Evolutionary conservation across 768 basidiomycete genomes (phyloP), one percentile per base, ranked within the genome.

Genomic region (Pleurotus eryngii): DNA sequence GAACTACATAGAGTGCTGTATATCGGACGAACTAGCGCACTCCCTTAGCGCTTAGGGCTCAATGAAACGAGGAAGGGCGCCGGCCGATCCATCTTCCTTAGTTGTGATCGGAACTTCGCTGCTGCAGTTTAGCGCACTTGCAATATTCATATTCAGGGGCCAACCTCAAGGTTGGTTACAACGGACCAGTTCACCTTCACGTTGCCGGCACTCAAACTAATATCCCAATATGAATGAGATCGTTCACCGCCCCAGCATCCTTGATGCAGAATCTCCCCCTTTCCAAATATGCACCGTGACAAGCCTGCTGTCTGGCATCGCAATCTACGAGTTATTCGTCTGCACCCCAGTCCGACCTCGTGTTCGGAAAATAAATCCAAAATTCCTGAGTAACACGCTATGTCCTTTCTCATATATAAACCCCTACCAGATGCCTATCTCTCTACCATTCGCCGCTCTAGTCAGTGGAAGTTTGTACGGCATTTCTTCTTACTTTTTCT

Each of bases 391-490:
- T 30, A 53, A 53, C 60, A 59, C 27, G 46, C 58, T 46, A 22
- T 45, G 58, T 50, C 57, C 64, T 61, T 63, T 47, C 60, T 35
- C 59, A 49, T 51, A 35, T 49, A 55, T 54, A 46, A 56, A 40
- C 38, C 30, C 27, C 14, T 27, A 18, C 45, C 46, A 35, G 42
- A 45, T 12, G 38, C n/a, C 14, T 50, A 49, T 30, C 42, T 39
- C 58, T 48, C 45, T 50, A 53, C 55, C 59, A 49, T 63, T 59
- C 51, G 64, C 65, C 61, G 60, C 62, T 63, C 60, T 58, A 55
- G 59, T 58, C 50, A 62, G 60, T 57, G 58, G 61, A 43, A 39
- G 50, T 58, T 59, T 56, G 37, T 56, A 45, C 39, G 43, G 59
- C 62, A 56, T 22, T 56, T 56, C 37, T 35, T 40, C 45, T 65